Evolutionary conservation across 2,329 filamentous ascomycete genomes (phyloP), one percentile per base, ranked within the genome.

Genomic region (Periconia macrospinosa): DNA sequence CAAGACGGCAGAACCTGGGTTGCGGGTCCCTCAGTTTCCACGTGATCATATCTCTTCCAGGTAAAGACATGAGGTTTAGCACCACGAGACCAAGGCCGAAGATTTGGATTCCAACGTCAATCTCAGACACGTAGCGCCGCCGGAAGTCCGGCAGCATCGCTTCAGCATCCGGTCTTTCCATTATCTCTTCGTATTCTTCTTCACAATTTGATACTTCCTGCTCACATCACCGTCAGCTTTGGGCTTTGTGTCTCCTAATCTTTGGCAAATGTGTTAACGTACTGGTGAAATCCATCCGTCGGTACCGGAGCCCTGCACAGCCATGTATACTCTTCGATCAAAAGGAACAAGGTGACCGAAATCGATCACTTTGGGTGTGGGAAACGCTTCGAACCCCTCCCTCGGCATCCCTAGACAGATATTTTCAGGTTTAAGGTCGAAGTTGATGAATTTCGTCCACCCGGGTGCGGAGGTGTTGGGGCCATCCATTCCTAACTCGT

Each of bases 381-480:
- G 14, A 37, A 35, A 52, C 3, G 50, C 50, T 19, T 35, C 30
- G 18, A 27, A 52, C 3, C 15, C n/a, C 11, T 6, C n/a, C 5
- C 19, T 33, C 9, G 50, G 30, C 8, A 14, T 45, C 6, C 44
- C 44, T 11, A 46, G 18, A 23, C 27, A n/a, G 6, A 57, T 37
- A 45, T 57, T 57, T 5, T 2, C 13, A n/a, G 41, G 42, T 30
- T 54, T 57, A 23, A 57, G 52, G 17, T 57, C 55, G 2, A 40
- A 11, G 18, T 57, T 54, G n/a, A 54, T 41, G 18, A 49, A 30
- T 6, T 27, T 18, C 18, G n/a, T 9, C 49, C 52, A 52, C 3
- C 17, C 18, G 15, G 9, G 10, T 23, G 10, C 41, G 3, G 13
- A 8, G 15, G 8, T 19, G 8, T 17, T 10, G 10, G 20, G 27